Evolutionary conservation across 2,329 filamentous ascomycete genomes (phyloP), one percentile per base, ranked within the genome.

Genomic region (Xylariaceae sp.): DNA sequence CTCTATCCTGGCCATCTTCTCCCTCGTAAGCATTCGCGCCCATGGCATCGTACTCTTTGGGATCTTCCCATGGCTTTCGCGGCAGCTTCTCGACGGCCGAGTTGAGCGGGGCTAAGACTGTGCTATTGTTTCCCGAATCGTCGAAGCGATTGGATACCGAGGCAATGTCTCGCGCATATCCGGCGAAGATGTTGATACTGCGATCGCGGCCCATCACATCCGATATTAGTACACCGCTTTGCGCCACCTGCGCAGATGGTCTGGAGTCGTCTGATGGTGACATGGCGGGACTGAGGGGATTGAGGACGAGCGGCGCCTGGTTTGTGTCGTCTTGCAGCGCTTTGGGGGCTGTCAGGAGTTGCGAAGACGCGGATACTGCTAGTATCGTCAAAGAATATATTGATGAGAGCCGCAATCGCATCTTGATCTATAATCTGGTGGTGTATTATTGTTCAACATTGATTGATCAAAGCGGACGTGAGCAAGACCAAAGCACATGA

Each of bases 101-200:
- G 74, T 99, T 97, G 47, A 88, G 74, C 1, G 94, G 94, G 5
- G 91, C 92, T 2, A 97, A 81, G 19, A 97, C 83, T 2, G 90
- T 96, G 14, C 88, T 88, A 66, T 92, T 91, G 50, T 78, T 69
- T 1, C 72, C 64, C 1, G 76, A 68, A 64, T 89, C 80, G 59
- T 87, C 80, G 12, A 97, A 80, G 1, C 88, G 86, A 18, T 74
- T 71, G 10, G 82, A 79, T 17, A 91, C 77, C n/a, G 77, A 71
- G 42, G 84, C 79, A 60, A 91, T 82, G 63, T 92, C 86, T 51
- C 90, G 83, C 5, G 86, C 85, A 62, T 95, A 83, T 39, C 84
- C 83, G 30, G 89, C 87, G 70, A 96, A 97, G 58, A 91, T 85
- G 56, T 89, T 90, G 65, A 96, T 87, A 53, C 77, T 80, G 59